phyloP scores from a whole-genome alignment of 1,139 yeast genomes.

The Yamadazyma triangularis region DNA sequence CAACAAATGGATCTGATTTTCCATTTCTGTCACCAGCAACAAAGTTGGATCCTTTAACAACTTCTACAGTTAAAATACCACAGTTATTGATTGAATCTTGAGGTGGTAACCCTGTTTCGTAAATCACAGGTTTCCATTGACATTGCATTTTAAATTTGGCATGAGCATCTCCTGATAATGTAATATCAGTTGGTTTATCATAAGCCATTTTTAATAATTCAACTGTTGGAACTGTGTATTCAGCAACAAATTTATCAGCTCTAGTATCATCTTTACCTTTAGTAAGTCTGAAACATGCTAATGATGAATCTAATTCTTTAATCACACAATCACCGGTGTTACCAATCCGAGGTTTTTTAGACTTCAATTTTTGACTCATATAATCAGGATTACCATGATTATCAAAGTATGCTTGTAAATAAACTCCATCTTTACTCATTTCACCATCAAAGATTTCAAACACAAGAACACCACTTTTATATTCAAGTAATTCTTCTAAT shows the following conservation, averaged over 20 bases:
- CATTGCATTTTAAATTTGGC: conserved; percentile 55
- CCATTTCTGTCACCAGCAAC: conserved; percentile 87
- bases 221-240: conserved; percentile 60
- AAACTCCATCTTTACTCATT: conserved; percentile 49
- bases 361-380: conserved; percentile 43
- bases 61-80: conserved; percentile 66
- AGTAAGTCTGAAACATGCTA: conserved; percentile 56
- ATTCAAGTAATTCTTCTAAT: conserved; percentile 56
- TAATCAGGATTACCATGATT: conserved; percentile 62
- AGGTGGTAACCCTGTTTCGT: conserved; percentile 57
- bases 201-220: conserved; percentile 67
- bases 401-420: conserved; percentile 73
- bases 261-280: conserved; percentile 51
- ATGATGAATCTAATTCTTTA: conserved; percentile 74
- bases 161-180: conserved; percentile 43
- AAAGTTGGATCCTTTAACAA: conserved; percentile 64
- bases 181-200: conserved; percentile 46
- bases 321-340: conserved; percentile 70
- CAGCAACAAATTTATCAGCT: conserved; percentile 58
- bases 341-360: conserved; percentile 40
- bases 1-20: conserved; percentile 85
- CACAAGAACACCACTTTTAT: conserved; percentile 74
- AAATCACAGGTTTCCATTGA: conserved; percentile 74
- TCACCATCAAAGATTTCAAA: conserved; percentile 59
- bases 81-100: conserved; percentile 72